Base-by-base conservation (phyloP, 139 green algal genomes). In the Chlamydomonas sphaeroides region DNA sequence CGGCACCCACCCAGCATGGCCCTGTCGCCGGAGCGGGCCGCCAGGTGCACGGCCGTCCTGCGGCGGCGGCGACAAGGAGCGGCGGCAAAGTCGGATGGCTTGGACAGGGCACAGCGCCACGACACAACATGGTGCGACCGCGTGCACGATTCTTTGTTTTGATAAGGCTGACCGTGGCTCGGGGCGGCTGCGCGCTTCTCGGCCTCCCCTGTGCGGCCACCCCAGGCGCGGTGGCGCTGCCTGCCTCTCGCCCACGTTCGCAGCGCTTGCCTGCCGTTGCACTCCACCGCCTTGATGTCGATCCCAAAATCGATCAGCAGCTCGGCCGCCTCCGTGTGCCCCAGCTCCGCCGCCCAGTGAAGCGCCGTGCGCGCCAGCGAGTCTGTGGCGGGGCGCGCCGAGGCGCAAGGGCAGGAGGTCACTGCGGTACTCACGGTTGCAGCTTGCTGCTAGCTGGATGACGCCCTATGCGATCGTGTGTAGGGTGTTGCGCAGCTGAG, bases 281-380 rank as follows among this genome's bases (percentile, higher is more conserved):
- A 83, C 20, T 83, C 76, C 2, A 83, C 76, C 1, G 76, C 76
- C 35, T 74, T 83, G 23, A 83, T 41, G 33, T 83, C 76, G 48
- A 73, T n/a, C 10, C 63, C 63, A 30, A 65, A 83, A 63, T 83
- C 76, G 32, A 83, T 73, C 2, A 83, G 63, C 17, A 83, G 76
- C 36, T 83, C 76, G 0, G 76, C 76, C 20, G 45, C 32, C 26
- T 73, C 7, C 1, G 74, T 38, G 14, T 72, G 33, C 11, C 76
- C 76, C 1, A 83, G 62, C 48, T 83, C 76, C 1, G 76, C 76
- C 48, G 76, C 76, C 76, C 76, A 83, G 28, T 83, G 76, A n/a
- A 83, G 32, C 11, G 61, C 62, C 3, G 76, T 83, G 5, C 76
- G n/a, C 33, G 71, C 57, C 7, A 83, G 45, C 35, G 36, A 18